These are phyloP conservation scores for Flaveria trinervia DNA, from an alignment of 129 eudicot genomes.

Conservation along the genomic window DNA sequence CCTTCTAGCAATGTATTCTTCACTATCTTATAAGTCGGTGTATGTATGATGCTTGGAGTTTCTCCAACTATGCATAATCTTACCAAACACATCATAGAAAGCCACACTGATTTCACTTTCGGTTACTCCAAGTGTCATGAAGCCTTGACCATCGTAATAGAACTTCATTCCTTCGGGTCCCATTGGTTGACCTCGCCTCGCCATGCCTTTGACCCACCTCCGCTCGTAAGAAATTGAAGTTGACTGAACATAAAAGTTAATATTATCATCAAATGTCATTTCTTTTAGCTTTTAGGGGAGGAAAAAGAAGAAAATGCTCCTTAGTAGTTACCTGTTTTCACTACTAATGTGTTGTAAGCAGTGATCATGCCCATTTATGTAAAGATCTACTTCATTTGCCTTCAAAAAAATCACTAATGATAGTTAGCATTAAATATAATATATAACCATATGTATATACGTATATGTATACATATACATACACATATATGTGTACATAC, in stretches of 20 bases:
- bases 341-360: constrained; percentile 75
- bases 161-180: constrained; percentile 56
- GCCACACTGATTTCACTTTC: constrained; percentile 34
- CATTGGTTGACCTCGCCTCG: constrained; percentile 44
- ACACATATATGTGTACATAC: not conserved
- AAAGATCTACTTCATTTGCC: constrained; percentile 78
- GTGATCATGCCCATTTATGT: constrained; percentile 91
- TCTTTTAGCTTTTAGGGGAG: not conserved
- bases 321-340: constrained; percentile 47
- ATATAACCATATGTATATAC: not conserved
- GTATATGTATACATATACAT: not conserved
- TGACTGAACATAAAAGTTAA: constrained; percentile 40
- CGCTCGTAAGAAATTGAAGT: constrained; percentile 82
- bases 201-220: constrained; percentile 97
- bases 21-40: constrained; percentile 22
- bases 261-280: not conserved
- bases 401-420: constrained; percentile 21
- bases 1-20: not conserved
- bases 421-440: not conserved
- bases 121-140: constrained; percentile 61
- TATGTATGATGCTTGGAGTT: constrained; percentile 40
- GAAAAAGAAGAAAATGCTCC: not conserved
- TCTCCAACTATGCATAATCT: constrained; percentile 61
- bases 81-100: constrained; percentile 66
- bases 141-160: constrained; percentile 90